These are phyloP conservation scores for Lichenothelia convexa DNA, from an alignment of 495 filamentous ascomycete genomes.

Conservation along the genomic window DNA sequence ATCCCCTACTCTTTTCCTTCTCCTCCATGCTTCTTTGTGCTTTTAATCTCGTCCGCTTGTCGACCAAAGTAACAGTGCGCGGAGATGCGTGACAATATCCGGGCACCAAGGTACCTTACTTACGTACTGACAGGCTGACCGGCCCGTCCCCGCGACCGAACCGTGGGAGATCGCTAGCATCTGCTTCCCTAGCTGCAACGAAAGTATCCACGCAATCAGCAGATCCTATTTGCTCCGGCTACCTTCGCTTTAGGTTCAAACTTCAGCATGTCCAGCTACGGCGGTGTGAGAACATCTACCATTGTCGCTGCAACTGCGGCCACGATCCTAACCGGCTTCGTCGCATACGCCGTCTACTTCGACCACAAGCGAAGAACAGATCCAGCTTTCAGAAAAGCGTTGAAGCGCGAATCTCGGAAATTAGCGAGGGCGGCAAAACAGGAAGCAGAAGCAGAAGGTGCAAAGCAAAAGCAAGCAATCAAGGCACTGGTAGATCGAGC, in stretches of 20 bases:
- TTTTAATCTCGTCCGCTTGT: no score
- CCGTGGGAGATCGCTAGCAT: no score
- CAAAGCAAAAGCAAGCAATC: constrained; percentile 53
- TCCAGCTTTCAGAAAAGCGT: constrained; percentile 63
- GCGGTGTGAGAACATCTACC: constrained; percentile 40
- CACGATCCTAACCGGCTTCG: constrained; percentile 51
- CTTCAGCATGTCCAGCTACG: no score
- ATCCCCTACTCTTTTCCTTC: constrained; percentile 44
- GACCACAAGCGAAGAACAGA: constrained; percentile 81
- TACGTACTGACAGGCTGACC: no score
- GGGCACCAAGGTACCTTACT: no score
- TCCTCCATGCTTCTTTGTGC: background rate
- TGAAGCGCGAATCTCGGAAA: constrained; percentile 67
- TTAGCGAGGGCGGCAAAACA: constrained; percentile 61
- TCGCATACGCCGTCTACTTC: constrained; percentile 82
- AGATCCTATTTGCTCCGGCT: no score
- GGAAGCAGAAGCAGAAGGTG: constrained; percentile 46
- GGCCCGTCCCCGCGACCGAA: no score
- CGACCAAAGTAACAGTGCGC: no score
- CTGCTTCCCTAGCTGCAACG: no score
- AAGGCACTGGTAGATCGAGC: constrained; percentile 53
- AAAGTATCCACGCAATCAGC: no score
- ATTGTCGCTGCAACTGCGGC: constrained; percentile 56
- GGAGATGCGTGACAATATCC: no score
- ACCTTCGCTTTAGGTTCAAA: no score